Evolutionary conservation across 2,329 filamentous ascomycete genomes (phyloP).

Genomic region (Penicillium sp.): DNA sequence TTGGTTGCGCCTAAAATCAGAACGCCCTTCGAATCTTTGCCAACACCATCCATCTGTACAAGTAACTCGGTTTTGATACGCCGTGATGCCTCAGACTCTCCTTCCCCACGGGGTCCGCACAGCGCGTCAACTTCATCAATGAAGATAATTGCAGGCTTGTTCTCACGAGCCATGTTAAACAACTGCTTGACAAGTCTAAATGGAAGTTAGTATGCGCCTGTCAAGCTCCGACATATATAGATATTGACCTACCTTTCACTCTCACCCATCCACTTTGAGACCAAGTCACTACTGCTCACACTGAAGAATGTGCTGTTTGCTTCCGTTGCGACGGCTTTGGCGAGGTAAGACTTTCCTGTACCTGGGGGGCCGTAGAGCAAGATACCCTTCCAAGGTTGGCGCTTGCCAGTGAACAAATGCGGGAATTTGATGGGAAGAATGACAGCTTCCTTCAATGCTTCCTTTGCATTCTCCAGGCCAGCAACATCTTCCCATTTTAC

Average conservation of each 20-base stretch:
- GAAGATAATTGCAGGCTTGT: constrained; percentile 97
- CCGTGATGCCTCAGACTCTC: constrained; percentile 93
- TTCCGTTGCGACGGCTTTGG: constrained; percentile 96
- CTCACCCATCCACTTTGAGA: constrained; percentile 99
- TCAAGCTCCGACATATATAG: background rate
- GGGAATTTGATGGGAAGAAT: constrained; percentile 98
- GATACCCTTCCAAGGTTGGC: constrained; percentile 98
- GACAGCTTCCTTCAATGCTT: constrained; percentile 95
- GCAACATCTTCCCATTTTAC: constrained; percentile 98
- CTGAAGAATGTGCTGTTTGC: constrained; percentile 99
- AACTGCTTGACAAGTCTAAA: constrained; percentile 86
- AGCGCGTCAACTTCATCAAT: constrained; percentile 98
- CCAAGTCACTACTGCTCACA: constrained; percentile 92
- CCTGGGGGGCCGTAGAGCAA: constrained; percentile 92
- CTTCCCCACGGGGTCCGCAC: constrained; percentile 87
- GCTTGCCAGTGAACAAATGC: constrained; percentile 90
- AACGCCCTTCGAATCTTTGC: constrained; percentile 90
- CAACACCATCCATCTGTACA: constrained; percentile 98
- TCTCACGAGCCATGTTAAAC: constrained; percentile 97
- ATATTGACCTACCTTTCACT: constrained; percentile 72
- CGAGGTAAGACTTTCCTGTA: constrained; percentile 95
- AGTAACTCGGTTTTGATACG: constrained; percentile 98
- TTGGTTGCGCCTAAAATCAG: constrained; percentile 95
- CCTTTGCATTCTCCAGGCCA: constrained; percentile 88
- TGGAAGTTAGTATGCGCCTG: constrained; percentile 10